Conservation (phyloP, 208 protist species). For the Leishmania guyanensis region DNA sequence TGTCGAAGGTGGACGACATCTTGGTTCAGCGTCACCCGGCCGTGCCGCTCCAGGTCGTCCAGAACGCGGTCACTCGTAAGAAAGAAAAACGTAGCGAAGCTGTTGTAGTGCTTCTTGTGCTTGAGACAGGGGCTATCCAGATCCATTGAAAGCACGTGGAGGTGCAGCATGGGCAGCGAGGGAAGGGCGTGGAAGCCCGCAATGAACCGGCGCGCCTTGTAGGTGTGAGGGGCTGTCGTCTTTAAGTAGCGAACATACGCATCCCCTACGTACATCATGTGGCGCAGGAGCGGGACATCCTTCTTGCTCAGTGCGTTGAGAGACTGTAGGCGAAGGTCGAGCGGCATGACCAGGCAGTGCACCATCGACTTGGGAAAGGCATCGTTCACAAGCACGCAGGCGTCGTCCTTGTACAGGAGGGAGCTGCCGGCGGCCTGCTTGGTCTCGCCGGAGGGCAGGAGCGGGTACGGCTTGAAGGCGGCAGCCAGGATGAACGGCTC, state of each 20-base stretch:
- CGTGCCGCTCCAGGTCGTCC: slow-evolving; percentile 61
- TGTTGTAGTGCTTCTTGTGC: slow-evolving; percentile 91
- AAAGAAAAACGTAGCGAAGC: slow-evolving; percentile 90
- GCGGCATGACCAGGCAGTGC: slow-evolving; percentile 85
- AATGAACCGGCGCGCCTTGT: slow-evolving; percentile 51
- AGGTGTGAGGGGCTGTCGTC: slow-evolving; percentile 11
- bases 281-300: slow-evolving; percentile 58
- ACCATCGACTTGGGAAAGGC: slow-evolving; percentile 85
- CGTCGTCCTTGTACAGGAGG: slow-evolving; percentile 76
- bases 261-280: slow-evolving; percentile 59
- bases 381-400: slow-evolving; percentile 84
- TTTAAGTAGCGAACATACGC: slow-evolving; percentile 60
- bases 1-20: slow-evolving; percentile 47
- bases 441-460: slow-evolving; percentile 31
- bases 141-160: slow-evolving; percentile 86
- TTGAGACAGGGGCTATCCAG: slow-evolving; percentile 80
- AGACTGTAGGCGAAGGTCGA: slow-evolving; percentile 61
- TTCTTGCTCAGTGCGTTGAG: slow-evolving; percentile 59
- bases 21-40: slow-evolving; percentile 73
- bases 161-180: slow-evolving; percentile 85
- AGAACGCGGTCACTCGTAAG: slow-evolving; percentile 63
- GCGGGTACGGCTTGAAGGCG: slow-evolving; percentile 56
- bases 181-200: slow-evolving; percentile 87
- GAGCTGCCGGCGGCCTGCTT: slow-evolving; percentile 44
- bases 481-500: slow-evolving; percentile 13